Percentiles rank a stretch among this genome's conserved stretches.
These are phyloP conservation scores for Lepidium campestre DNA, from an alignment of 441 rosid genomes.

Conservation along the genomic window DNA sequence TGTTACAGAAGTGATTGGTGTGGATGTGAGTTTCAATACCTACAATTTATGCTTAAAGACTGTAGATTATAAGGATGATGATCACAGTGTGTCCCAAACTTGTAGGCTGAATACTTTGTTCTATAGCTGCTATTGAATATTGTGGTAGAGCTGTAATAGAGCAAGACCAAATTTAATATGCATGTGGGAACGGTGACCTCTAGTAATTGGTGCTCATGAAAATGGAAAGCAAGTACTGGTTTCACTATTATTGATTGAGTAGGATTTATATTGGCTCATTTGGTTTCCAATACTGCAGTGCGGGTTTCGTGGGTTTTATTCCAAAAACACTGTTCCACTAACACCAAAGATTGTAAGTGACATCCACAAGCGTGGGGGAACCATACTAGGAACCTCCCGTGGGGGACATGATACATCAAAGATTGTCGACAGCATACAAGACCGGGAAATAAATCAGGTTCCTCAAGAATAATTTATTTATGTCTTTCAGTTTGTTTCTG, in stretches of 20 bases:
- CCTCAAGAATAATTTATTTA: neutral
- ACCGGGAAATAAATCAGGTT: slow-evolving; percentile 82
- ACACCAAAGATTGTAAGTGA: slow-evolving; percentile 65
- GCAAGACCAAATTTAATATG: neutral
- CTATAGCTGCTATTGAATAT: neutral
- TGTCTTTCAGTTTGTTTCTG: neutral
- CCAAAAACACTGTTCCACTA: slow-evolving; percentile 53
- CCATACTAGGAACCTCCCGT: slow-evolving; percentile 72
- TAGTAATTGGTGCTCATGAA: neutral
- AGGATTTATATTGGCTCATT: neutral
- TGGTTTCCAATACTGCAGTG: slow-evolving; percentile 41
- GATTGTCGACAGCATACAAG: slow-evolving; percentile 80
- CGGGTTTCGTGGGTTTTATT: slow-evolving; percentile 76
- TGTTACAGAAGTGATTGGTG: slow-evolving; percentile 62
- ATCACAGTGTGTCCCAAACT: neutral
- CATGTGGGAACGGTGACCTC: neutral
- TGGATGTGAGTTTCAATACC: slow-evolving; percentile 48
- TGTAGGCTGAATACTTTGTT: neutral
- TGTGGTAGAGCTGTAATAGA: neutral
- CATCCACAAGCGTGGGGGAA: slow-evolving; percentile 85
- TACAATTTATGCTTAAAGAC: neutral
- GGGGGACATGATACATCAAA: slow-evolving; percentile 72
- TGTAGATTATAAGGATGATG: neutral
- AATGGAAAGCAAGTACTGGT: neutral
- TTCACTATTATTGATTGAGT: neutral